Evolutionary conservation across 2,329 filamentous ascomycete species (phyloP), one percentile per base, ranked within the genome.

Genomic region (Zymoseptoria crescenta): DNA sequence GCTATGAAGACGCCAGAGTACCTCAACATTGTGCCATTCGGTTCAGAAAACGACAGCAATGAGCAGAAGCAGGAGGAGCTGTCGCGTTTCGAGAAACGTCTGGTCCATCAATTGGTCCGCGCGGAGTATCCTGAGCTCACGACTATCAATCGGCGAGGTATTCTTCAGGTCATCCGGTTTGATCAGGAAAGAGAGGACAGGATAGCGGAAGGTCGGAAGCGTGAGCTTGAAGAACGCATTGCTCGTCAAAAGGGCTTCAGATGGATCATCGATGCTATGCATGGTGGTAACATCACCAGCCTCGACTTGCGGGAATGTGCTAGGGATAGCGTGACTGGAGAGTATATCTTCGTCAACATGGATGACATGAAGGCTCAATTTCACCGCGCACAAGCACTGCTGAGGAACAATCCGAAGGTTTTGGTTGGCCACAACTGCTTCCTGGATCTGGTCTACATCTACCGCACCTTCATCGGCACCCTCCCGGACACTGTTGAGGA

Each of bases 381-480:
- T 53, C 64, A 74, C 35, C 72, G 74, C 19, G 74, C 75, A 0
- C 73, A 77, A 56, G 65, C 70, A 4, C 69, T 73, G 4, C 67
- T 86, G 10, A 75, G 74, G 50, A 68, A 72, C 20, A 78, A 75
- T 20, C 75, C 77, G 13, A 77, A 79, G 1, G 74, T 84, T 0
- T 65, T 88, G 0, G 77, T 88, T 2, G 84, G 85, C 0, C 85
- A 88, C 72, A 88, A 88, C 65, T 76, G 84, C 59, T 83, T 88
- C 62, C 79, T 81, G 1, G 85, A 88, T 64, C 74, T 88, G 2
- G 79, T 83, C 41, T 87, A 87, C 65, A 72, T 88, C 41, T 85
- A 87, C 69, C 72, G 76, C n/a, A 80, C 79, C 1, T 88, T 88
- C 69, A 75, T 87, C 54, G 83, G 82, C 1, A 62, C 73, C 1